These are phyloP conservation scores for Sporothrix brunneoviolacea DNA, from an alignment of 2,329 filamentous ascomycete species.

Conservation along the genomic window DNA sequence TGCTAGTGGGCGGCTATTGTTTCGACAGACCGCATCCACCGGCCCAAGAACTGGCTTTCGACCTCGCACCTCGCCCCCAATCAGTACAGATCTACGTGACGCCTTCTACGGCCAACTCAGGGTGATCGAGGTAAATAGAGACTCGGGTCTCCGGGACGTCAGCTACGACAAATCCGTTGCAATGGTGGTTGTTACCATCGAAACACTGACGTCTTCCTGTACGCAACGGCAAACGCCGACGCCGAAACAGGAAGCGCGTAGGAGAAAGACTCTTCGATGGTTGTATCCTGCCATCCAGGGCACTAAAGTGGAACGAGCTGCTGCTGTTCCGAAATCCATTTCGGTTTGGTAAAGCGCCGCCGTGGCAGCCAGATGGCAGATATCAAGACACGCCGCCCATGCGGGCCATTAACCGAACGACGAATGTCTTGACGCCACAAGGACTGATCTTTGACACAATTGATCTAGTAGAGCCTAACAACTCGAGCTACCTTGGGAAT, in stretches of 20 bases:
- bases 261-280: no score
- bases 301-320: conserved; percentile 18
- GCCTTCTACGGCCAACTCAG: conserved; percentile 21
- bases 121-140: conserved; percentile 12
- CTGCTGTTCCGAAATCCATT: conserved; percentile 26
- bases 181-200: conserved; percentile 22
- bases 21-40: conserved; percentile 20
- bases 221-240: conserved; percentile 16
- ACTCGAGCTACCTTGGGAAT: neutral
- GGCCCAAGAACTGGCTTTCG: conserved; percentile 23
- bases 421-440: neutral
- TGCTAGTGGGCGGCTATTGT: conserved; percentile 23
- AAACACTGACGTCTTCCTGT: conserved; percentile 21
- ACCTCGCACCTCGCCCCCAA: conserved; percentile 23
- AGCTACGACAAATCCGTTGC: conserved; percentile 20
- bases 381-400: conserved; percentile 13
- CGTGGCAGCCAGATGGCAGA: conserved; percentile 16
- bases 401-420: conserved; percentile 21
- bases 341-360: conserved; percentile 22
- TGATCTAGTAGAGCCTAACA: neutral
- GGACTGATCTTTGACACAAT: neutral
- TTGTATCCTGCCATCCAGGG: conserved; percentile 1
- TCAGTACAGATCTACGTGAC: conserved; percentile 16
- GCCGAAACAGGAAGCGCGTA: conserved; percentile 14
- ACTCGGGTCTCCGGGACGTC: conserved; percentile 16